A percentile compares a stretch with the other conserved stretches of the same genome.
These are phyloP conservation scores for Penicillium sp. DNA, from an alignment of 2,329 filamentous ascomycete genomes.

Conservation along the genomic window DNA sequence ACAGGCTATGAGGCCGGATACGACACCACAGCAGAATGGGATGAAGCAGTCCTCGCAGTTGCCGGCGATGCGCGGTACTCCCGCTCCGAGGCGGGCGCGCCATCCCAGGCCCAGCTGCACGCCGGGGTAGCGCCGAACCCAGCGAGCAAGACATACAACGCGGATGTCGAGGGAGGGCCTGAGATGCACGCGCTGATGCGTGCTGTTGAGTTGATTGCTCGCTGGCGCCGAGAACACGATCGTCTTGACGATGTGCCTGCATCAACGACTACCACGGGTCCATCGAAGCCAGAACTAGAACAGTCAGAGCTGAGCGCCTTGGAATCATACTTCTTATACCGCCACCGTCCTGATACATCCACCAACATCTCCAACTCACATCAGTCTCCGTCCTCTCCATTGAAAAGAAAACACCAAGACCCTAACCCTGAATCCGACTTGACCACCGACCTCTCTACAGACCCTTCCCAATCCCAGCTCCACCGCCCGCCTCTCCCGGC, in stretches of 20 bases:
- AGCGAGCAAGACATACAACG: slow-evolving; percentile 24
- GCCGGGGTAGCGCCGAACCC: slow-evolving; percentile 25
- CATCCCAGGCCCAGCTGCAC: slow-evolving; percentile 23
- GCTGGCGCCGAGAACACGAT: slow-evolving; percentile 36
- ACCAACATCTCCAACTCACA: not conserved
- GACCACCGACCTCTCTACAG: slow-evolving; percentile 5
- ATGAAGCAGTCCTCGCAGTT: slow-evolving; percentile 43
- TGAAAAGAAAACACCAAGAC: slow-evolving; percentile 21
- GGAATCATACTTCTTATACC: slow-evolving; percentile 47
- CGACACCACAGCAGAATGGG: slow-evolving; percentile 25
- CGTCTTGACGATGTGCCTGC: not conserved
- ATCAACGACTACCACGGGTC: not conserved
- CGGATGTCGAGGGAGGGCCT: slow-evolving; percentile 43
- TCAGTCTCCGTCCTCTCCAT: slow-evolving; percentile 6
- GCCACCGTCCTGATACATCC: slow-evolving; percentile 50
- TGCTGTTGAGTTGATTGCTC: slow-evolving; percentile 42
- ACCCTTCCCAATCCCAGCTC: slow-evolving; percentile 19
- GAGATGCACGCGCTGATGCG: slow-evolving; percentile 50
- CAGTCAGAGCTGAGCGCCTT: slow-evolving; percentile 24
- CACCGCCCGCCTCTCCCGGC: slow-evolving; percentile 11
- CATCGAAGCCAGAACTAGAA: slow-evolving; percentile 1
- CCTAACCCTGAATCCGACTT: slow-evolving; percentile 10
- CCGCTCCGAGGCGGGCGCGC: slow-evolving; percentile 28
- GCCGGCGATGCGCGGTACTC: slow-evolving; percentile 46
- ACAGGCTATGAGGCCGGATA: slow-evolving; percentile 20